Percentiles rank a stretch among this genome's conserved stretches.
These are phyloP conservation scores for Termitomyces sp. DNA, from an alignment of 768 basidiomycete genomes.

Conservation along the genomic window DNA sequence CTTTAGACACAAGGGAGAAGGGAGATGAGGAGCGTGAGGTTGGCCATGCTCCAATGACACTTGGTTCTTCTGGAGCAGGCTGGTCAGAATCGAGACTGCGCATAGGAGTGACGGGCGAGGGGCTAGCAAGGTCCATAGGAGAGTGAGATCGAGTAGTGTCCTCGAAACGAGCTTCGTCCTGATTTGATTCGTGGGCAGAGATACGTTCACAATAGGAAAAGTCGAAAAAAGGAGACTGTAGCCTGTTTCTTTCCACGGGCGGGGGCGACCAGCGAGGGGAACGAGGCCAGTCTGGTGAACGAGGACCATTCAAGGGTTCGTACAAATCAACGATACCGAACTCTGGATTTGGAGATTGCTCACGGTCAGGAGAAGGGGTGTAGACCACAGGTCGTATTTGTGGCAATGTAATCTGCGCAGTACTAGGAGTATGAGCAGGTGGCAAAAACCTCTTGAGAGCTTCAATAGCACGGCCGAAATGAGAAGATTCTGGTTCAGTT, in stretches of 20 bases:
- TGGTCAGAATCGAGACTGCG: slow-evolving; percentile 8
- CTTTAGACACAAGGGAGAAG: not conserved
- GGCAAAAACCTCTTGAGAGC: slow-evolving; percentile 26
- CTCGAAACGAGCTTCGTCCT: not conserved
- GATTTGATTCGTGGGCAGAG: not conserved
- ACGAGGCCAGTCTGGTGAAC: slow-evolving; percentile 4
- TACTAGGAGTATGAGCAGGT: slow-evolving; percentile 16
- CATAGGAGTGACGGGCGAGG: slow-evolving; percentile 22
- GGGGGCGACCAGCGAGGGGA: slow-evolving; percentile 2
- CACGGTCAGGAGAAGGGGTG: not conserved
- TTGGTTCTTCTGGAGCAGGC: slow-evolving; percentile 24
- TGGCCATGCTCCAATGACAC: slow-evolving; percentile 39
- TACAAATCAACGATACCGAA: not conserved
- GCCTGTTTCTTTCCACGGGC: not conserved
- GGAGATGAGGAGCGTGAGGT: slow-evolving; percentile 28
- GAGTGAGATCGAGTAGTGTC: slow-evolving; percentile 34
- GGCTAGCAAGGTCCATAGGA: slow-evolving; percentile 43
- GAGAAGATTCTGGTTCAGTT: not conserved
- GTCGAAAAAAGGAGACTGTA: not conserved
- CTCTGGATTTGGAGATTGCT: not conserved
- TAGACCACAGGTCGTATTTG: slow-evolving; percentile 1
- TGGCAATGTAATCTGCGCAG: not conserved
- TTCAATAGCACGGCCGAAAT: slow-evolving; percentile 23
- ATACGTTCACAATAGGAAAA: not conserved
- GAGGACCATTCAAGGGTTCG: slow-evolving; percentile 8